Evolutionary conservation across 1,284 basidiomycete species (phyloP), one percentile per base, ranked within the genome.

Genomic region (Sanguinoderma infundibulare): DNA sequence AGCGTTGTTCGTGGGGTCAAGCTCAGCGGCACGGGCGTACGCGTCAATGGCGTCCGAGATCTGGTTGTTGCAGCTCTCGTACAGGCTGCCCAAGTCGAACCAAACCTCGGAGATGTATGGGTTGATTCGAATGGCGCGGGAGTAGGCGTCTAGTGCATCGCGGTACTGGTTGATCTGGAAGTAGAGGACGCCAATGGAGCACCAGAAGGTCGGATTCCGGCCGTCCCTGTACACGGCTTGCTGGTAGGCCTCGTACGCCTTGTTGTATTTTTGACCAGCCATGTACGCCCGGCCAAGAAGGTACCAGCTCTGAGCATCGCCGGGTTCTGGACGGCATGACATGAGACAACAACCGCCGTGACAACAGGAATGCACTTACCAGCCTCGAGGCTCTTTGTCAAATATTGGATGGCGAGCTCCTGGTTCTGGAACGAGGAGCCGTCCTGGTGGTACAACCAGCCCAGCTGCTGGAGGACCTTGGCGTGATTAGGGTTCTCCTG

Each of bases 121-220:
- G 73, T 99, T 98, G 78, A 99, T 96, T 62, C 96, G 90, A 70
- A 99, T 99, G 7, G 97, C 97, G 15, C 96, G 92, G 32, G 96
- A 98, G 75, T 99, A 99, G 10, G 98, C 97, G 71, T 99, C 97
- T 32, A 99, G 88, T 0, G 97, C 96, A 74, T 99, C 97, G 54
- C 96, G 92, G 81, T 94, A 99, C 76, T 99, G 98, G 78, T 97
- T 98, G 81, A 99, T 99, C 75, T 98, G 96, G 84, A 98, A 99
- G 77, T 99, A 99, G 1, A 99, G 85, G 0, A 99, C 97, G 58
- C 98, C 97, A 70, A 99, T 99, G 28, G 96, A 98, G 76, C 98
- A 99, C 98, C 97, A 99, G 79, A 98, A 98, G 0, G 97, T 98
- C 0, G 98, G 98, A 74, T 98, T 99, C 67, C 96, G 94, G 9